Conservation (phyloP, 2,329 filamentous ascomycete genomes). For the Oidium heveae region DNA sequence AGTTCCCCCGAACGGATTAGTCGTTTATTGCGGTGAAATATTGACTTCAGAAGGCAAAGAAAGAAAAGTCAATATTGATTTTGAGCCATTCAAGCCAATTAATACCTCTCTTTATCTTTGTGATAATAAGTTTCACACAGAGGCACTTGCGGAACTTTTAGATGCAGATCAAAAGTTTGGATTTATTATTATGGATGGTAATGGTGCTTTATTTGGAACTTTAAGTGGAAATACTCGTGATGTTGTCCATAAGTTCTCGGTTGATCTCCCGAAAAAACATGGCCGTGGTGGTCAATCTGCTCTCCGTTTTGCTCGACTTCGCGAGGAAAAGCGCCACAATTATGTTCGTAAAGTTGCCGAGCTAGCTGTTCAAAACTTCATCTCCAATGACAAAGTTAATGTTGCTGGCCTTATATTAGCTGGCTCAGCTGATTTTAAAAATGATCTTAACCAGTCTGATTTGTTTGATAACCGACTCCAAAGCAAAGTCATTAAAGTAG, state of each 20-base stretch:
- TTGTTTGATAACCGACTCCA: constrained; percentile 84
- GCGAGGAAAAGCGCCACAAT: constrained; percentile 99
- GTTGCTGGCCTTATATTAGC: constrained; percentile 86
- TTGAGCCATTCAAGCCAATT: constrained; percentile 99
- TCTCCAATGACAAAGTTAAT: constrained; percentile 95
- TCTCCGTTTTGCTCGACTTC: constrained; percentile 94
- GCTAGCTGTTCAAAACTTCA: constrained; percentile 94
- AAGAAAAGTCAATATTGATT: constrained; percentile 98
- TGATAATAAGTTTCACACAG: constrained; percentile 99
- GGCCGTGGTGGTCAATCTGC: constrained; percentile 99
- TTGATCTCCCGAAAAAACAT: constrained; percentile 99
- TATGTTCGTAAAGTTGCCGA: constrained; percentile 98
- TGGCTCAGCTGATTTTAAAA: constrained; percentile 98
- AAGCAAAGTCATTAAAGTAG: constrained; percentile 95
- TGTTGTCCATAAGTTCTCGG: constrained; percentile 89
- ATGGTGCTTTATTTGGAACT: constrained; percentile 90
- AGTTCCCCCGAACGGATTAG: constrained; percentile 88
- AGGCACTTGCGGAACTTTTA: constrained; percentile 84
- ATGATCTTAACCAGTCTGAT: constrained; percentile 91
- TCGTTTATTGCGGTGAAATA: constrained; percentile 99
- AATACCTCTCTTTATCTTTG: constrained; percentile 98
- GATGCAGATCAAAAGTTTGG: constrained; percentile 98
- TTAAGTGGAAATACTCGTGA: constrained; percentile 94
- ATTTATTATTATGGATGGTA: constrained; percentile 99
- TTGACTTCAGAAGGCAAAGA: constrained; percentile 96